Evolutionary conservation across 1,284 basidiomycete genomes (phyloP), one percentile per base, ranked within the genome.

Genomic region (Ustilago bromivora): DNA sequence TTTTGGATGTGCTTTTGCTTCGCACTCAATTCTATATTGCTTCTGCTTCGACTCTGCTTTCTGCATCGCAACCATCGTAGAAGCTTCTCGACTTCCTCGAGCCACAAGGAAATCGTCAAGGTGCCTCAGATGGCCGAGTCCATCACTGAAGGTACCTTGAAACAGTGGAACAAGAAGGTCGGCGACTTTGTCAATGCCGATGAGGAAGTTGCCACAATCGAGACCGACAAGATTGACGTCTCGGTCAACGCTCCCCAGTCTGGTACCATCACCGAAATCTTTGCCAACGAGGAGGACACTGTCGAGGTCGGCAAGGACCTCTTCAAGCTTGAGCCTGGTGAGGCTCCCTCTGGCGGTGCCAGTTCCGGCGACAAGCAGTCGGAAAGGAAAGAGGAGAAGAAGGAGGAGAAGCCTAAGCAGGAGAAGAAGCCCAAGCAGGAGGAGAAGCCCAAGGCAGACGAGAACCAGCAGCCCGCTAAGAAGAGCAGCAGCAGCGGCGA

Each of bases 171-270:
- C 83, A 98, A 98, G 89, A 91, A 96, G 88, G 92, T 94, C 58
- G 96, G 96, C 51, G 96, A 99, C 86, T 90, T 89, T 73, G 95
- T 99, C 70, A 91, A 92, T 86, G 92, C 90, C 49, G 95, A 98
- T 86, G 96, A 99, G 88, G 96, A 99, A 88, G 90, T 99, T 65
- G 96, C 95, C 32, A 96, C 94, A 55, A 98, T 99, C 81, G 96
- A 99, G 89, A 99, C 96, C 13, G 96, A 99, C 90, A 98, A 98
- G 95, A 98, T 98, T 82, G 96, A 99, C 87, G 94, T 99, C 52
- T 93, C 94, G 10, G 96, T 99, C 71, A 99, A 98, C 86, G 94
- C 96, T 12, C 94, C 96, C 17, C 89, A 91, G 82, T 90, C 94
- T 11, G 96, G 96, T 35, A 96, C 90, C 66, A 95, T 99, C 80